A percentile compares a stretch with the other conserved stretches of the same genome.
These are phyloP conservation scores for Dictyostelium capitatum DNA, from an alignment of 78 protist genomes.

Conservation along the genomic window DNA sequence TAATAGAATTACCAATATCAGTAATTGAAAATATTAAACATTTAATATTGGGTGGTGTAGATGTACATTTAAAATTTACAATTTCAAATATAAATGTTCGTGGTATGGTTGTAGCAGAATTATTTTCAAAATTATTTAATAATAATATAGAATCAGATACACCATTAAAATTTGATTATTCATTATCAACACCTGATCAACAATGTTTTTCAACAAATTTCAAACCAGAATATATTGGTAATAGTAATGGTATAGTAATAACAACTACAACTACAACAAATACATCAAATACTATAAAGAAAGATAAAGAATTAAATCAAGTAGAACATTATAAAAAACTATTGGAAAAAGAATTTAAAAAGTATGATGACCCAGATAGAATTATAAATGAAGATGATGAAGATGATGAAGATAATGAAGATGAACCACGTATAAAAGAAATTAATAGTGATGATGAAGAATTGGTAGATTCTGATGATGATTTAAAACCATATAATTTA, in stretches of 20 bases:
- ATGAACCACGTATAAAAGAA: not conserved
- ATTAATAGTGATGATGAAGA: not conserved
- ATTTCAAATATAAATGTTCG: constrained; percentile 29
- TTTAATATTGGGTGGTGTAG: constrained; percentile 49
- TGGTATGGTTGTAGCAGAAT: constrained; percentile 64
- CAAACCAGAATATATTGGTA: not conserved
- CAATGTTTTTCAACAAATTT: constrained; percentile 2
- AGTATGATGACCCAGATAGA: constrained; percentile 76
- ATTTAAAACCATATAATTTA: constrained; percentile 57
- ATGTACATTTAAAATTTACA: constrained; percentile 51
- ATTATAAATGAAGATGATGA: constrained; percentile 20
- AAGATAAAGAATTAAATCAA: not conserved
- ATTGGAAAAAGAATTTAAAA: constrained; percentile 71
- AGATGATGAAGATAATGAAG: constrained; percentile 31
- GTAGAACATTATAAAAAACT: constrained; percentile 12
- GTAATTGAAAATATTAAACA: not conserved
- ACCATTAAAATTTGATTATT: constrained; percentile 35
- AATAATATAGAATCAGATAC: not conserved
- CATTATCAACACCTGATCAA: constrained; percentile 11
- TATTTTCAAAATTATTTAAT: constrained; percentile 36
- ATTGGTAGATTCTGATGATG: constrained; percentile 11
- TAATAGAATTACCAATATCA: not conserved
- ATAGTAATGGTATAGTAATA: not conserved
- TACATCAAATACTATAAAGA: not conserved
- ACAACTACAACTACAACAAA: not conserved